Evolutionary conservation across 345 rosid species (phyloP).

Genomic region (Reutealis trisperma): DNA sequence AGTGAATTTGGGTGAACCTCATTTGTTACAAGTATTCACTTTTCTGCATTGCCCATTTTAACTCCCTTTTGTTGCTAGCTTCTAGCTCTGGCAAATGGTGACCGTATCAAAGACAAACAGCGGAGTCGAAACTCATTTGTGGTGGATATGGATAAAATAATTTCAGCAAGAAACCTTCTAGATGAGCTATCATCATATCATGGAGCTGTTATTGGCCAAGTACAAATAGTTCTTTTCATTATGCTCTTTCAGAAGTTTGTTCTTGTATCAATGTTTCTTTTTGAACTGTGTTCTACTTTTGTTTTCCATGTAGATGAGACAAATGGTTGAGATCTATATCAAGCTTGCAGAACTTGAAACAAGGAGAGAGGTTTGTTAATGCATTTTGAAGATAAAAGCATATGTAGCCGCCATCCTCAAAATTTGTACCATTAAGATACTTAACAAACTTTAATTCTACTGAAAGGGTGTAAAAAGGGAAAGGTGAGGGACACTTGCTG

Average conservation of each 20-base stretch:
- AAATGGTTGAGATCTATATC: slow-evolving; percentile 93
- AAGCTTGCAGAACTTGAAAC: slow-evolving; percentile 97
- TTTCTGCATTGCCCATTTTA: slow-evolving; percentile 10
- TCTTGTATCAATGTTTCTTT: neutral
- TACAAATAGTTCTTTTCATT: slow-evolving; percentile 6
- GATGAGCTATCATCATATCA: slow-evolving; percentile 66
- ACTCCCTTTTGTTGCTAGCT: slow-evolving; percentile 49
- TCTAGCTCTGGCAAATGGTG: slow-evolving; percentile 95
- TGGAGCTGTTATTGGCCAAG: slow-evolving; percentile 79
- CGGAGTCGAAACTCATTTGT: slow-evolving; percentile 88
- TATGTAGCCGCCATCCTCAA: neutral
- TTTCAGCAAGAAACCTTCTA: slow-evolving; percentile 80
- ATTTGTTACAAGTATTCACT: slow-evolving; percentile 10
- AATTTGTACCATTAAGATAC: neutral
- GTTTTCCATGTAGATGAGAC: slow-evolving; percentile 67
- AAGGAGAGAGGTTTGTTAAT: slow-evolving; percentile 76
- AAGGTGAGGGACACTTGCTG: neutral
- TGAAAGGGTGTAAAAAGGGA: neutral
- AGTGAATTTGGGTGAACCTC: slow-evolving; percentile 3
- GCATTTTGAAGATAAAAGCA: slow-evolving; percentile 4
- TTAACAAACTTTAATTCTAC: neutral
- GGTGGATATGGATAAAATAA: slow-evolving; percentile 88
- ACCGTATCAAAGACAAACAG: slow-evolving; percentile 92
- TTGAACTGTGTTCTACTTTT: slow-evolving; percentile 1
- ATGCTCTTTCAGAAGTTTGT: neutral